phyloP scores from a whole-genome alignment of 495 filamentous ascomycete species.

The Neurospora sp. region DNA sequence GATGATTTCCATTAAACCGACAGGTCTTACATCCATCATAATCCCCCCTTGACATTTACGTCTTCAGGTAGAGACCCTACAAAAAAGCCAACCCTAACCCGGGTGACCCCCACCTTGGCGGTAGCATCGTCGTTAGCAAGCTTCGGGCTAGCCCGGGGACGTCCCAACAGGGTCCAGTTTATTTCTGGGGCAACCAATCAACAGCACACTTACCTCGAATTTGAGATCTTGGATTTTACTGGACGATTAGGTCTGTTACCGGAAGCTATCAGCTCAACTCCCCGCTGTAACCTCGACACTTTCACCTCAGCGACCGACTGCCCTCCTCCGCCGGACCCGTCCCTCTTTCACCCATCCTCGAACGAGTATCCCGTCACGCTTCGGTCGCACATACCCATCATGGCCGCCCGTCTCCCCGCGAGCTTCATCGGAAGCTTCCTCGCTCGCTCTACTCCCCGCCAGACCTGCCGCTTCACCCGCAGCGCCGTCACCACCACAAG shows the following conservation, averaged over 20 bases:
- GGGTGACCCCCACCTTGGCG: not conserved
- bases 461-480: not conserved
- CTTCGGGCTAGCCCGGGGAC: not conserved
- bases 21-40: not conserved
- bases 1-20: not conserved
- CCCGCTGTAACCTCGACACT: not conserved
- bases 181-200: not conserved
- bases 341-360: not conserved
- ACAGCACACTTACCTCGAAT: not conserved
- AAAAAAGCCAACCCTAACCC: not conserved
- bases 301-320: not conserved
- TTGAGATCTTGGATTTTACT: not conserved
- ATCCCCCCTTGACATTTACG: not conserved
- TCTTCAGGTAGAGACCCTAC: not conserved
- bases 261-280: not conserved
- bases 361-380: not conserved
- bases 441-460: slow-evolving; percentile 9
- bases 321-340: not conserved
- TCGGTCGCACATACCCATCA: not conserved
- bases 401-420: slow-evolving; percentile 10
- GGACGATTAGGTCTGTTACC: not conserved
- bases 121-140: not conserved
- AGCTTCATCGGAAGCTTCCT: slow-evolving; percentile 12
- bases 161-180: not conserved
- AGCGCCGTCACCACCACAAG: not conserved